A percentile compares a stretch with the other conserved stretches of the same genome.
Evolutionary conservation across 2,329 filamentous ascomycete genomes (phyloP).

Genomic region (Annulohypoxylon truncatum): DNA sequence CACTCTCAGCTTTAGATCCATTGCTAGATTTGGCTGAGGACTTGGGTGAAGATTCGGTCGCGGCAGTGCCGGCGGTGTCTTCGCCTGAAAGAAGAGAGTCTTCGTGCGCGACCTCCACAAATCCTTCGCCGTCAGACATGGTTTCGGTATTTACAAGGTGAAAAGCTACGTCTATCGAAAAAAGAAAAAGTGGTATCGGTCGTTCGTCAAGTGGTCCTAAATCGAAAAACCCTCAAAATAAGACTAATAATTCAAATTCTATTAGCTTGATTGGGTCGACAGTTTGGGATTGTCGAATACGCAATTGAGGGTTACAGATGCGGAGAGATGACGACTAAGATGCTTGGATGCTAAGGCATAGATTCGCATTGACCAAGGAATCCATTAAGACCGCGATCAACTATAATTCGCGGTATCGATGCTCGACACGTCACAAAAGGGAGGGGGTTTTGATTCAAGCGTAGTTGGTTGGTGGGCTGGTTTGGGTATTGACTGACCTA

Average conservation of each 20-base stretch:
- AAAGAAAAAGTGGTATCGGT: constrained; percentile 23
- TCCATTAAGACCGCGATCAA: constrained; percentile 36
- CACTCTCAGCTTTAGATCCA: constrained; percentile 50
- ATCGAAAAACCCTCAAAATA: constrained; percentile 25
- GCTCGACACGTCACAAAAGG: constrained; percentile 50
- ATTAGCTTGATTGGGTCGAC: constrained; percentile 31
- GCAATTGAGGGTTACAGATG: constrained; percentile 23
- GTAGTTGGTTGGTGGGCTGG: constrained; percentile 37
- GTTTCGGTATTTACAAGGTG: constrained; percentile 29
- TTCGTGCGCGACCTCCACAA: constrained; percentile 58
- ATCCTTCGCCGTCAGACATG: constrained; percentile 62
- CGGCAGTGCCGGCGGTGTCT: constrained; percentile 47
- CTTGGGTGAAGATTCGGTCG: constrained; percentile 47
- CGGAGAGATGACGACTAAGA: constrained; percentile 19
- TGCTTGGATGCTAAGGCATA: constrained; percentile 26
- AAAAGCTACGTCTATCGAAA: constrained; percentile 13
- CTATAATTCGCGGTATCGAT: constrained; percentile 45
- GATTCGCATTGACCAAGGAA: constrained; percentile 40
- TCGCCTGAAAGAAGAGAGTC: constrained; percentile 54
- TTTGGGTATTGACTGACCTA: constrained; percentile 47
- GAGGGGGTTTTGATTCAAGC: constrained; percentile 39
- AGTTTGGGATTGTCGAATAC: constrained; percentile 13
- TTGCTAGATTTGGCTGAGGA: constrained; percentile 47
- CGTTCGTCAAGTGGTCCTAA: constrained; percentile 24
- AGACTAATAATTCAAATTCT: constrained; percentile 23